Evolutionary conservation across 495 filamentous ascomycete genomes (phyloP).

Genomic region (Neurospora sp.): DNA sequence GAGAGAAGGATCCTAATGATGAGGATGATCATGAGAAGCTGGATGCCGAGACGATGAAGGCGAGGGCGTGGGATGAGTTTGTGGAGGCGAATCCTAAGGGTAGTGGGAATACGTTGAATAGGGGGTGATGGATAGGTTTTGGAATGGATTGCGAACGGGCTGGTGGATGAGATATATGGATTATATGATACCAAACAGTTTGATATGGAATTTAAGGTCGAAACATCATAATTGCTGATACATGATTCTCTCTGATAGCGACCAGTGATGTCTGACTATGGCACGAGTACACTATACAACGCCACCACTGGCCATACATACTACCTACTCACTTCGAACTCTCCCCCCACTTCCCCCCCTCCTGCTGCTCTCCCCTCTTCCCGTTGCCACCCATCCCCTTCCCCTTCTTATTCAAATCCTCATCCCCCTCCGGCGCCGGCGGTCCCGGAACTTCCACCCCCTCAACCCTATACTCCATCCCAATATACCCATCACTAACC

Average conservation of each 20-base stretch:
- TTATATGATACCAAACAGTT: not conserved
- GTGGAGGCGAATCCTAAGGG: conserved; percentile 81
- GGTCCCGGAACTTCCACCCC: conserved; percentile 14
- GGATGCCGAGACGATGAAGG: conserved; percentile 86
- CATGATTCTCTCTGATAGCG: not conserved
- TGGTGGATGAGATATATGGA: not conserved
- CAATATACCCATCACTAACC: conserved; percentile 78
- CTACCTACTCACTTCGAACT: not conserved
- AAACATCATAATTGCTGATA: not conserved
- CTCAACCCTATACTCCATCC: conserved; percentile 53
- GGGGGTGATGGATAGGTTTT: conserved; percentile 41
- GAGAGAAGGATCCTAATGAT: conserved; percentile 59
- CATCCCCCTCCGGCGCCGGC: conserved; percentile 9
- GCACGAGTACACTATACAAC: not conserved
- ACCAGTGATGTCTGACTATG: not conserved
- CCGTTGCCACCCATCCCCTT: not conserved
- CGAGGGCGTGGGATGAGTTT: conserved; percentile 91
- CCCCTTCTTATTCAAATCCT: conserved; percentile 7
- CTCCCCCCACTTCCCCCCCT: not conserved
- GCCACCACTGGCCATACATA: not conserved
- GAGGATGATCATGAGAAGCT: conserved; percentile 82
- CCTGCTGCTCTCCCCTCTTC: not conserved
- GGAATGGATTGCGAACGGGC: not conserved
- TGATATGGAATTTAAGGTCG: not conserved
- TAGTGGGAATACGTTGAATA: conserved; percentile 78